Percentiles rank a stretch among this genome's conserved stretches.
Evolutionary conservation across 1,284 basidiomycete species (phyloP).

Genomic region (Pseudozyma flocculosa): DNA sequence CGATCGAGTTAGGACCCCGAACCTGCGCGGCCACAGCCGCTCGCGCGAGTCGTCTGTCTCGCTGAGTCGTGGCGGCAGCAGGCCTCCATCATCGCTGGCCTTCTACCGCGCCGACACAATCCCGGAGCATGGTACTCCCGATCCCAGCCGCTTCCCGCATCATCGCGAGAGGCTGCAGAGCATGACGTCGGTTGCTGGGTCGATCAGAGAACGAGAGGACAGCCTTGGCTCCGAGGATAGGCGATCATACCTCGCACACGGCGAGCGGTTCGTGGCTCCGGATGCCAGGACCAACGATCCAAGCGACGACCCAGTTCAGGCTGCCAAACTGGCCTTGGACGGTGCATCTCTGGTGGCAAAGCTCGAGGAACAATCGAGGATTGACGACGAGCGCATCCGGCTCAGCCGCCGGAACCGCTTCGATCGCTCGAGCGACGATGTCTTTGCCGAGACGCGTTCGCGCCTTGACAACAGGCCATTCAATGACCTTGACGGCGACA

Average conservation of each 20-base stretch:
- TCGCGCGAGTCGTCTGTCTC: slow-evolving; percentile 40
- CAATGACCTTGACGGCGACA: too few relatives aligned
- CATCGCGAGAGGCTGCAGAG: neutral
- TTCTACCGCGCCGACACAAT: slow-evolving; percentile 26
- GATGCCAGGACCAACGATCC: too few relatives aligned
- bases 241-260: too few relatives aligned
- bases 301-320: too few relatives aligned
- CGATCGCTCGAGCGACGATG: too few relatives aligned
- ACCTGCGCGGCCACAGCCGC: slow-evolving; percentile 37
- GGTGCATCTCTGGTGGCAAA: neutral
- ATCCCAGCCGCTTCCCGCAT: neutral
- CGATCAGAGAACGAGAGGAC: neutral
- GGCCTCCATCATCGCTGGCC: slow-evolving; percentile 29
- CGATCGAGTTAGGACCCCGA: slow-evolving; percentile 45
- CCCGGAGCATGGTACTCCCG: slow-evolving; percentile 19
- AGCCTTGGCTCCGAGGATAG: too few relatives aligned
- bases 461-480: too few relatives aligned
- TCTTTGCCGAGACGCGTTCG: too few relatives aligned
- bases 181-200: neutral
- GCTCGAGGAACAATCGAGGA: neutral
- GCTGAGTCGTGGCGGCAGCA: slow-evolving; percentile 26
- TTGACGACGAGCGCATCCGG: neutral
- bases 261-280: too few relatives aligned
- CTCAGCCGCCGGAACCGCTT: too few relatives aligned
- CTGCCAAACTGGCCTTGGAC: neutral